phyloP scores from a whole-genome alignment of 345 rosid species.

The Clarkia xantiana region DNA sequence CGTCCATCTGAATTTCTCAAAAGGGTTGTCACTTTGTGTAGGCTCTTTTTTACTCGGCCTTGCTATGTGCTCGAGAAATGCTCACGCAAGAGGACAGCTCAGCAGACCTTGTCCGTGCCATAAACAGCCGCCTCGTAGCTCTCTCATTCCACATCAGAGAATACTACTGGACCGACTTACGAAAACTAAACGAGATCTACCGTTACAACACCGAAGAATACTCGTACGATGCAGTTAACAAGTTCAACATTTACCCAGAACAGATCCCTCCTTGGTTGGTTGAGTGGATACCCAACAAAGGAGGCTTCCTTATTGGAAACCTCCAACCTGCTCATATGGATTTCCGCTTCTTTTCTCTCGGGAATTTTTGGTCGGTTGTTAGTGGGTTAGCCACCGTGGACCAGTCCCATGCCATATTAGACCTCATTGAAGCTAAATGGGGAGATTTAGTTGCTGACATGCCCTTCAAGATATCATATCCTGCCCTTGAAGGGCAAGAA shows the following conservation, averaged over 20 bases:
- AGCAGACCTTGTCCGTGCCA: constrained; percentile 61
- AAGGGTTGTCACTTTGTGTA: constrained; percentile 8
- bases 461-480: constrained; percentile 84
- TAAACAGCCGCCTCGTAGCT: constrained; percentile 80
- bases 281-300: constrained; percentile 80
- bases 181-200: constrained; percentile 54
- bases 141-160: constrained; percentile 87
- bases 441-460: constrained; percentile 63
- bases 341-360: constrained; percentile 76
- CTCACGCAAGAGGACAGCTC: constrained; percentile 80
- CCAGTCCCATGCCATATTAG: constrained; percentile 49
- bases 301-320: constrained; percentile 70
- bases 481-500: constrained; percentile 71
- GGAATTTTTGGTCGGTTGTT: constrained; percentile 68
- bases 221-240: constrained; percentile 83
- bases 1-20: too few relatives aligned
- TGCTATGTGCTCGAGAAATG: constrained; percentile 82
- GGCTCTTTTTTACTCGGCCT: constrained; percentile 86
- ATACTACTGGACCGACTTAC: constrained; percentile 80
- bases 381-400: constrained; percentile 38
- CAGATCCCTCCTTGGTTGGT: constrained; percentile 83
- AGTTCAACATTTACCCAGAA: constrained; percentile 93
- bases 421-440: constrained; percentile 75
- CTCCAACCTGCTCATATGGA: constrained; percentile 96
- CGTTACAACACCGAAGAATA: constrained; percentile 82